phyloP scores from a whole-genome alignment of 2,329 filamentous ascomycete genomes.

The Trichoderma atrobrunneum region DNA sequence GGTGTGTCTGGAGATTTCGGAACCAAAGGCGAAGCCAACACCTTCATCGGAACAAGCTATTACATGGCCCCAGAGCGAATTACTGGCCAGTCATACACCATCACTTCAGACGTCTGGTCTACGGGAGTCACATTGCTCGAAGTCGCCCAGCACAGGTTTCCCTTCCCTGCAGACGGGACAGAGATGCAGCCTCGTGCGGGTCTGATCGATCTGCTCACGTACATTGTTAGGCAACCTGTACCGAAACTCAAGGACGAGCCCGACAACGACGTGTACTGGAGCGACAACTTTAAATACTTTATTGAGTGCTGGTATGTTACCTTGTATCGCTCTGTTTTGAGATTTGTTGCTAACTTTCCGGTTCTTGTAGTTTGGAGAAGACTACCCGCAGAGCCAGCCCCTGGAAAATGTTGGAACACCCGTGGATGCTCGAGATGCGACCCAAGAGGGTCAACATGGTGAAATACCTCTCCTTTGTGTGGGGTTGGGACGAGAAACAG shows the following conservation, averaged over 20 bases:
- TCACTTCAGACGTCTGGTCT: conserved; percentile 98
- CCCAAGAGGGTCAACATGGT: conserved; percentile 96
- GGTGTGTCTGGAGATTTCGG: conserved; percentile 97
- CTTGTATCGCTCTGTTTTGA: conserved; percentile 22
- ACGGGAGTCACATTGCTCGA: conserved; percentile 95
- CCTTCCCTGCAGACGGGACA: conserved; percentile 93
- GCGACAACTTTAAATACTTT: conserved; percentile 97
- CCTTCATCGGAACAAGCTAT: conserved; percentile 97
- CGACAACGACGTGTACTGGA: conserved; percentile 86
- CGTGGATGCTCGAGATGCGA: conserved; percentile 97
- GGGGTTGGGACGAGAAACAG: conserved; percentile 81
- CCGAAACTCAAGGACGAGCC: conserved; percentile 95
- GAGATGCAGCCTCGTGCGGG: conserved; percentile 92
- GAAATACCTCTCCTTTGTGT: conserved; percentile 89
- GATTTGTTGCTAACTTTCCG: conserved; percentile 25
- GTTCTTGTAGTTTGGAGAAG: conserved; percentile 75
- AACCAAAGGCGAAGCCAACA: conserved; percentile 97
- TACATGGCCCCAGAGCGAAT: conserved; percentile 99
- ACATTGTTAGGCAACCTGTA: conserved; percentile 93
- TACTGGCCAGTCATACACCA: conserved; percentile 95
- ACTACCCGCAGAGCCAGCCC: conserved; percentile 81
- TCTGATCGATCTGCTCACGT: conserved; percentile 91
- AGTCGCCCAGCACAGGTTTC: conserved; percentile 98
- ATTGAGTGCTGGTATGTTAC: conserved; percentile 93
- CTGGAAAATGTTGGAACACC: conserved; percentile 98